Percentiles rank a stretch among this genome's conserved stretches.
phyloP scores from a whole-genome alignment of 2,329 filamentous ascomycete species.

The Ceratocystis alfenasii region DNA sequence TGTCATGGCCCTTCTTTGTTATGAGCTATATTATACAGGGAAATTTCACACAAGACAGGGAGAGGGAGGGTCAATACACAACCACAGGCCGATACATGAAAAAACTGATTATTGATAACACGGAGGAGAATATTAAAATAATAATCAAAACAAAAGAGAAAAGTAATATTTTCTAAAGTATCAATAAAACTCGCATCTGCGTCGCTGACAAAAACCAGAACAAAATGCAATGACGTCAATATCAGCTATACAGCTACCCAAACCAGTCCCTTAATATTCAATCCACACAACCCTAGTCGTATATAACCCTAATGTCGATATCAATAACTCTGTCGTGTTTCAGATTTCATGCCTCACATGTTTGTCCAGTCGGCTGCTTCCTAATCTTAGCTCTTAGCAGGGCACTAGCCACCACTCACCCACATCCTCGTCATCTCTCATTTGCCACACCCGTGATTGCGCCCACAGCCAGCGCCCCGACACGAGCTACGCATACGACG shows the following conservation, averaged over 20 bases:
- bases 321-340: no score
- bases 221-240: conserved; percentile 1
- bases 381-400: background rate
- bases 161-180: background rate
- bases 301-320: background rate
- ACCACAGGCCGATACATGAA: background rate
- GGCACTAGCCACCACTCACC: conserved; percentile 8
- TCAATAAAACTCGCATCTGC: background rate
- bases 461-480: conserved; percentile 1
- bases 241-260: background rate
- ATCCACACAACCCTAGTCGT: background rate
- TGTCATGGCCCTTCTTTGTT: no score
- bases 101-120: background rate
- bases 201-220: background rate
- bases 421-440: background rate
- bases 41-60: background rate
- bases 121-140: background rate
- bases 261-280: background rate
- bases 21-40: no score
- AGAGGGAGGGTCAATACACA: no score
- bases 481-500: conserved; percentile 10
- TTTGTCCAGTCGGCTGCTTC: background rate
- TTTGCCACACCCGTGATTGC: background rate
- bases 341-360: background rate
- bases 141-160: background rate